phyloP scores from a whole-genome alignment of 2,329 filamentous ascomycete species.

The Lecanicillium sp. region DNA sequence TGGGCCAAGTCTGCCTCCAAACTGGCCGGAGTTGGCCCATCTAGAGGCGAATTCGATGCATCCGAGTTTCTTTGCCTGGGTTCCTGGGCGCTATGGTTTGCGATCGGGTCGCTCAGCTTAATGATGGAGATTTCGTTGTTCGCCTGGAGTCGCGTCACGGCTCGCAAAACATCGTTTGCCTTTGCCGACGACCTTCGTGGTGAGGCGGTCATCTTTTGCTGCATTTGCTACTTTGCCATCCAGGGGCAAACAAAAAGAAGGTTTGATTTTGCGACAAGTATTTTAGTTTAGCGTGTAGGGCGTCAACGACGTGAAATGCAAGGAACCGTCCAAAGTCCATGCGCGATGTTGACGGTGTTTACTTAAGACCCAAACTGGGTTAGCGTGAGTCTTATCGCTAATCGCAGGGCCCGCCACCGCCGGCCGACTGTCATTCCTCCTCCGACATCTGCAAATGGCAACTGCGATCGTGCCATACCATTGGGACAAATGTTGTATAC shows the following conservation, averaged over 20 bases:
- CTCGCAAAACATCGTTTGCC: slow-evolving; percentile 33
- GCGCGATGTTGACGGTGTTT: slow-evolving; percentile 28
- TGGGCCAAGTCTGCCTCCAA: slow-evolving; percentile 78
- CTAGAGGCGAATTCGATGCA: slow-evolving; percentile 55
- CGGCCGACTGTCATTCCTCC: too few species aligned
- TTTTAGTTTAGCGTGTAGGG: too few species aligned
- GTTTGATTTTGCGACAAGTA: too few species aligned
- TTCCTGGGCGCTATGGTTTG: slow-evolving; percentile 36
- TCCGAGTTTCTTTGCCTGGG: slow-evolving; percentile 57
- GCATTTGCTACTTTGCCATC: too few species aligned
- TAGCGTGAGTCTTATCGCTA: slow-evolving; percentile 11
- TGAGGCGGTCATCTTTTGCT: slow-evolving; percentile 15
- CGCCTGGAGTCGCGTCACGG: slow-evolving; percentile 45
- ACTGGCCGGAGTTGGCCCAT: slow-evolving; percentile 63
- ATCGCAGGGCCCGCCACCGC: background rate
- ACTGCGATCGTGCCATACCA: background rate
- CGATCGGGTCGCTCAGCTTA: slow-evolving; percentile 67
- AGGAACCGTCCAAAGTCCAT: too few species aligned
- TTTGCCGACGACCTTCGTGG: slow-evolving; percentile 16
- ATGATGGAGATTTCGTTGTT: slow-evolving; percentile 63
- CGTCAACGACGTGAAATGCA: too few species aligned
- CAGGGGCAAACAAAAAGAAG: too few species aligned
- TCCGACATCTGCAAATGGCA: too few species aligned
- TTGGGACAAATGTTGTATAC: background rate
- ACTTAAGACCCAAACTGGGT: slow-evolving; percentile 23